A percentile compares a stretch with the other conserved stretches of the same genome.
Evolutionary conservation across 108 stramenopile genomes (phyloP).

Genomic region (Cyclostephanos tholiformis): DNA sequence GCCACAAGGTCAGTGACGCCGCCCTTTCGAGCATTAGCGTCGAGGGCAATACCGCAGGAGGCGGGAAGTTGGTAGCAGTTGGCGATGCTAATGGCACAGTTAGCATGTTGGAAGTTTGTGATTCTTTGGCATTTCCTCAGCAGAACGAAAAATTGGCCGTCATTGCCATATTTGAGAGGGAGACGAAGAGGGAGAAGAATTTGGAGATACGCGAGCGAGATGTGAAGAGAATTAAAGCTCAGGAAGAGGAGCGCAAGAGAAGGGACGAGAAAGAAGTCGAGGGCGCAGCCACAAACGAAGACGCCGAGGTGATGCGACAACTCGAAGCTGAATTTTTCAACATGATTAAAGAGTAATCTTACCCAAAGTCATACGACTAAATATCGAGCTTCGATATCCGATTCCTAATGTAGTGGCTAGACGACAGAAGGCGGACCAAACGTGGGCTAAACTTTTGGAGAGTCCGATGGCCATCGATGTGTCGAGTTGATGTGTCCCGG

Average conservation of each 20-base stretch:
- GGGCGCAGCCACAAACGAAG: slow-evolving; percentile 9
- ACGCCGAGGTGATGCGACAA: slow-evolving; percentile 15
- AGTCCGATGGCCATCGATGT: too few species aligned
- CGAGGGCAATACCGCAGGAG: slow-evolving; percentile 63
- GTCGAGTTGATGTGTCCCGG: too few species aligned
- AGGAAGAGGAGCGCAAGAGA: slow-evolving; percentile 52
- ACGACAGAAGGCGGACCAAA: too few species aligned
- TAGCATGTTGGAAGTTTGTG: slow-evolving; percentile 80
- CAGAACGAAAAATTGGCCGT: slow-evolving; percentile 75
- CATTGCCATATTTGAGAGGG: slow-evolving; percentile 80
- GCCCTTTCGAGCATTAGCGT: slow-evolving; percentile 73
- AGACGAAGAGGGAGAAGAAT: slow-evolving; percentile 87
- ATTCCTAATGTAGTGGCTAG: too few species aligned
- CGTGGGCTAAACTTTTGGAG: too few species aligned
- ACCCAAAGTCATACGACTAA: too few species aligned
- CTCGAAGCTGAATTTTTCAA: slow-evolving; percentile 24
- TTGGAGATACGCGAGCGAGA: slow-evolving; percentile 68
- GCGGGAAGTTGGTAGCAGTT: slow-evolving; percentile 81
- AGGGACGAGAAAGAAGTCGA: slow-evolving; percentile 32
- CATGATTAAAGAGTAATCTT: not conserved
- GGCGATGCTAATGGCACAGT: slow-evolving; percentile 88
- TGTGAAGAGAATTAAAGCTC: slow-evolving; percentile 41
- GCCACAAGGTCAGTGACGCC: slow-evolving; percentile 83
- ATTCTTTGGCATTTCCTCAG: slow-evolving; percentile 60
- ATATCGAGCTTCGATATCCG: too few species aligned